Conservation (phyloP, 768 basidiomycete species). For the Russula lepida region DNA sequence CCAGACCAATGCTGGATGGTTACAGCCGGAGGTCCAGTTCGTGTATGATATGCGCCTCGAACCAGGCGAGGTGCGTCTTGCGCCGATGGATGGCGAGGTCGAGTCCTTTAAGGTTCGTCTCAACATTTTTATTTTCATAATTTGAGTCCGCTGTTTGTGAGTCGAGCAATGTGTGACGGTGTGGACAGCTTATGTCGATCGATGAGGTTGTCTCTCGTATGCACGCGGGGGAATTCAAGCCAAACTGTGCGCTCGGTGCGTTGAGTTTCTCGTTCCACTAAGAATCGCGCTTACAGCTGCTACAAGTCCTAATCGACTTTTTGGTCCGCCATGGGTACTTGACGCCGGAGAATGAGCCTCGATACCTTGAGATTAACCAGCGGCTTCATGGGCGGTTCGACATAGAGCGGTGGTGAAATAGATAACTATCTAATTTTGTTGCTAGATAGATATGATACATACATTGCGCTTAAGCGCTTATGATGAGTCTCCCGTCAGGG, state of each 20-base stretch:
- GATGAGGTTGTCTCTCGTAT: constrained; percentile 56
- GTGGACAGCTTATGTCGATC: constrained; percentile 53
- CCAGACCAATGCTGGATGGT: constrained; percentile 59
- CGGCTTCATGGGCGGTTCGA: constrained; percentile 67
- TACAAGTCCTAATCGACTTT: constrained; percentile 76
- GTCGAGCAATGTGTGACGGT: background rate
- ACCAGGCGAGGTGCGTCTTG: constrained; percentile 44
- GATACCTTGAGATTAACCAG: constrained; percentile 69
- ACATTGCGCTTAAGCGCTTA: no score
- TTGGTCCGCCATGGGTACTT: constrained; percentile 80
- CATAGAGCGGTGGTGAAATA: constrained; percentile 42
- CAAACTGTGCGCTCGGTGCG: constrained; percentile 82
- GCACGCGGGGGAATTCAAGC: constrained; percentile 72
- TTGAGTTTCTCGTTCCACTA: constrained; percentile 12
- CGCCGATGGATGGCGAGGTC: constrained; percentile 86
- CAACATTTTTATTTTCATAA: background rate
- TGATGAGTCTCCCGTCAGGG: no score
- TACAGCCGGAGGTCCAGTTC: constrained; percentile 87
- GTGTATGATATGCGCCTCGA: constrained; percentile 79
- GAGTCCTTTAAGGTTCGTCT: constrained; percentile 76
- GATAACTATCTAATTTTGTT: background rate
- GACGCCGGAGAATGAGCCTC: constrained; percentile 81
- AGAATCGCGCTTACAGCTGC: background rate
- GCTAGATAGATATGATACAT: background rate
- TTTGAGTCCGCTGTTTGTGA: background rate